A percentile compares a stretch with the other conserved stretches of the same genome.
phyloP scores from a whole-genome alignment of 2,329 filamentous ascomycete species.

The Ophiostoma australiae region DNA sequence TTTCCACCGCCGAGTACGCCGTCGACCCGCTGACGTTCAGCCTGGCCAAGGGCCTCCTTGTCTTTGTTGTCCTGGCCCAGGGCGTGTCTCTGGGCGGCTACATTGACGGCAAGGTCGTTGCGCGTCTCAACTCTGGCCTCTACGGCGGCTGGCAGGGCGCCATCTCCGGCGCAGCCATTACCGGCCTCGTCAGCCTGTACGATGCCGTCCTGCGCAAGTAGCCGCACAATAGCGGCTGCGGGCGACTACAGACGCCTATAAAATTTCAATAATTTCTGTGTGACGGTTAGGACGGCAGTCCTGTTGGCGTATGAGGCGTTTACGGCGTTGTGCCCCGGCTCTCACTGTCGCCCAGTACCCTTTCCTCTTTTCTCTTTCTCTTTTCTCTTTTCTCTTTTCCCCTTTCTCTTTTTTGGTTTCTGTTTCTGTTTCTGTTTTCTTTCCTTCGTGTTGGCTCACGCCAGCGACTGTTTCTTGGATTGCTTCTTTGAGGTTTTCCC shows the following conservation, averaged over 20 bases:
- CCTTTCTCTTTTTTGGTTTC: neutral
- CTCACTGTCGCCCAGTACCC: slow-evolving; percentile 23
- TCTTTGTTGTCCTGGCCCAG: slow-evolving; percentile 74
- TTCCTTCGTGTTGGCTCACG: neutral
- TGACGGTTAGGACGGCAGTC: slow-evolving; percentile 18
- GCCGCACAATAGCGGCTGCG: too few relatives aligned
- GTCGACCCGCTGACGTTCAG: slow-evolving; percentile 89
- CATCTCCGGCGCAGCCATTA: slow-evolving; percentile 63
- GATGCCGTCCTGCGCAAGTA: slow-evolving; percentile 71
- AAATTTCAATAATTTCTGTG: slow-evolving; percentile 1
- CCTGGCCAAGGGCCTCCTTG: slow-evolving; percentile 75
- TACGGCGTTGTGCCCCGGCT: slow-evolving; percentile 25
- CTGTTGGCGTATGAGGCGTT: slow-evolving; percentile 25
- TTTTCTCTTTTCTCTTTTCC: slow-evolving; percentile 14
- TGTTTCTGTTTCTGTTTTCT: slow-evolving; percentile 15
- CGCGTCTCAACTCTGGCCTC: slow-evolving; percentile 59
- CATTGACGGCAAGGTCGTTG: slow-evolving; percentile 55
- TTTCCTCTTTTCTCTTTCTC: slow-evolving; percentile 13
- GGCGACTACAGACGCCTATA: neutral
- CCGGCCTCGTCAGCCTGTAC: slow-evolving; percentile 65
- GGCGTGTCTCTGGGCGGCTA: slow-evolving; percentile 59
- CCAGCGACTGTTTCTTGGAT: slow-evolving; percentile 11
- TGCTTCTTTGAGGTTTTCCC: slow-evolving; percentile 18
- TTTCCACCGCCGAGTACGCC: slow-evolving; percentile 46
- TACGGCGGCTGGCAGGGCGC: slow-evolving; percentile 68